Base-by-base conservation (phyloP, 257 asterid genomes). In the Solanum corneliomulleri region DNA sequence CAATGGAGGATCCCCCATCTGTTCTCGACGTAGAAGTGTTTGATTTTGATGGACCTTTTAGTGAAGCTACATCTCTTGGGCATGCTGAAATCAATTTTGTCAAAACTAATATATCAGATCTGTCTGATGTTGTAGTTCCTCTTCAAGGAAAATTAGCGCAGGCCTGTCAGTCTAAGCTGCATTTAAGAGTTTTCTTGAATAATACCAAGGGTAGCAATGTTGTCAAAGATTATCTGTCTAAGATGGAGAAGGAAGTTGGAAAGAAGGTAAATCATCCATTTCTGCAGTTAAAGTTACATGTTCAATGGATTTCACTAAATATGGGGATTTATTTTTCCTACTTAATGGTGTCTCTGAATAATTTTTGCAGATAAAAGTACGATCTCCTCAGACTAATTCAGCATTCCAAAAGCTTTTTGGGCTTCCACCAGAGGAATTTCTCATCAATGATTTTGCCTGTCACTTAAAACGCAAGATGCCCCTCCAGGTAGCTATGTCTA, bases 221-320 rank as follows among this genome's bases (percentile, higher is more conserved):
- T 88, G 96, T 91, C 85, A 91, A 90, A 90, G 98, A 97, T 88
- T 96, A 95, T 91, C 62, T 97, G 86, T 90, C 94, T 33, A 97
- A 93, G 93, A 95, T 97, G 99, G 99, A 96, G 94, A 96, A 97
- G 93, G 99, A 97, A 88, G 98, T 97, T 66, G 99, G 99, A 68
- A 96, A 97, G 91, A 97, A 97, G 99, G 99, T 97, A 89, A 75
- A 14, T 86, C 82, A 82, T 69, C 15, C 39, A 39, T 84, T 87
- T 88, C 33, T 78, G 71, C 45, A 8, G 68, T 87, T 37, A 82
- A 76, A 72, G 86, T 82, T 20, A n/a, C 27, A 35, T 39, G 45
- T 25, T 49, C 35, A 83, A 13, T 86, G 86, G 83, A 58, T 81
- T 27, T 85, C 58, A 12, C 60, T 89, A 45, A 31, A 56, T 62